phyloP scores from a whole-genome alignment of 2,329 filamentous ascomycete genomes.

The Drechslerella dactyloides region DNA sequence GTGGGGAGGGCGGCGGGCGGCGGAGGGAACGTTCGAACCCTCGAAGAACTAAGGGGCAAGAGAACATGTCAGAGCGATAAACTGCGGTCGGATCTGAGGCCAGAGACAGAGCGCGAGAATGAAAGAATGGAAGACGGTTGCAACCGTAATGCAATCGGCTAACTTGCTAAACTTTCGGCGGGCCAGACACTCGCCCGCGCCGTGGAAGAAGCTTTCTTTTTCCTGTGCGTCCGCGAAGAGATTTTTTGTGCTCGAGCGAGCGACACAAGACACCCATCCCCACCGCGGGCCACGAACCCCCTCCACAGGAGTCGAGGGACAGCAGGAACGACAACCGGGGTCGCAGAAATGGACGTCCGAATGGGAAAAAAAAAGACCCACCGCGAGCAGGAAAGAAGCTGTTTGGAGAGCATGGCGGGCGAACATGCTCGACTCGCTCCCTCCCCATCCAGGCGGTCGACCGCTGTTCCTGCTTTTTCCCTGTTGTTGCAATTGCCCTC shows the following conservation, averaged over 20 bases:
- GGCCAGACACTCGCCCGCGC: no score
- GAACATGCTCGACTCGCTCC: slow-evolving; percentile 12
- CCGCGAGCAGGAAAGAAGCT: slow-evolving; percentile 16
- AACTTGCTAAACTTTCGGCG: no score
- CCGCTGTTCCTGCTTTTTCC: slow-evolving; percentile 19
- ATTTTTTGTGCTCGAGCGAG: slow-evolving; percentile 21
- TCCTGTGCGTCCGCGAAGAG: slow-evolving; percentile 3
- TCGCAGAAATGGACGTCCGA: slow-evolving; percentile 6
- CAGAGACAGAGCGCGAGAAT: not conserved
- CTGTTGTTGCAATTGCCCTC: slow-evolving; percentile 32
- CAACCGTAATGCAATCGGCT: no score
- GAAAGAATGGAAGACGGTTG: not conserved
- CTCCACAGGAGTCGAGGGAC: slow-evolving; percentile 32
- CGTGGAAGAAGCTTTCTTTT: slow-evolving; percentile 21
- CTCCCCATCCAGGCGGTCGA: slow-evolving; percentile 20
- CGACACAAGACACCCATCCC: slow-evolving; percentile 9
- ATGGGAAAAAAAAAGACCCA: slow-evolving; percentile 22
- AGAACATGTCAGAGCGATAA: not conserved
- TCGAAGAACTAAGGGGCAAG: no score
- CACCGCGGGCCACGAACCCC: slow-evolving; percentile 10
- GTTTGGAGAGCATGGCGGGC: slow-evolving; percentile 5
- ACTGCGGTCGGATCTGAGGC: no score
- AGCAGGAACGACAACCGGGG: slow-evolving; percentile 10
- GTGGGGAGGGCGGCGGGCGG: slow-evolving; percentile 6
- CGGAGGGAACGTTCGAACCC: no score